Percentiles rank a stretch among this genome's conserved stretches.
phyloP scores from a whole-genome alignment of 202 grass and related monocot species.

The Panicum virgatum region DNA sequence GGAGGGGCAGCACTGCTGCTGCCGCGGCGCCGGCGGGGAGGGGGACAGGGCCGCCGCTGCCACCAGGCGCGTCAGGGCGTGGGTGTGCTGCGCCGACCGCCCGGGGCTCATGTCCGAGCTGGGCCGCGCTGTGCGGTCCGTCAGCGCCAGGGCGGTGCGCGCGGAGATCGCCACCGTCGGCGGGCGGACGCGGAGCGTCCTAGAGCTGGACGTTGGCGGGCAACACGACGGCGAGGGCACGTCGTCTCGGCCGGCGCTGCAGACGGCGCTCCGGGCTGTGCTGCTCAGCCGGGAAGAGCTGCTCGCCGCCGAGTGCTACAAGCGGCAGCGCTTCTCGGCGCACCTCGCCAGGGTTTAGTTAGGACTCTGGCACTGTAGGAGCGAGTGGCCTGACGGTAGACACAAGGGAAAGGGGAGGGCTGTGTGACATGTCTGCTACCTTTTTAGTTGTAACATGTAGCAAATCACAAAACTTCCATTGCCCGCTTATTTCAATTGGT shows the following conservation, averaged over 20 bases:
- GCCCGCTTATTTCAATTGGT: background rate
- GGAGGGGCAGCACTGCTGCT: slow-evolving; percentile 31
- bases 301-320: slow-evolving; percentile 59
- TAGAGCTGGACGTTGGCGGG: slow-evolving; percentile 65
- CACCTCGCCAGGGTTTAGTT: slow-evolving; percentile 30
- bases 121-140: slow-evolving; percentile 68
- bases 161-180: slow-evolving; percentile 87
- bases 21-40: slow-evolving; percentile 25
- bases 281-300: slow-evolving; percentile 61
- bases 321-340: slow-evolving; percentile 59
- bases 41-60: background rate
- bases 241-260: slow-evolving; percentile 44
- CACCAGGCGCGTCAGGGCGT: slow-evolving; percentile 57
- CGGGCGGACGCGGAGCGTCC: slow-evolving; percentile 68
- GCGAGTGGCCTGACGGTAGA: background rate
- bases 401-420: background rate
- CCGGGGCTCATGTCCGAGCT: slow-evolving; percentile 88
- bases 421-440: slow-evolving; percentile 4
- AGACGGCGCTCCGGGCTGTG: slow-evolving; percentile 69
- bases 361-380: background rate
- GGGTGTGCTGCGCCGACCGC: slow-evolving; percentile 92
- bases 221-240: slow-evolving; percentile 21
- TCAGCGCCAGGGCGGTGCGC: slow-evolving; percentile 68
- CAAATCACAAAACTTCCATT: background rate
- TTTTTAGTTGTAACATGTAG: slow-evolving; percentile 7